phyloP scores from a whole-genome alignment of 2,329 filamentous ascomycete species.

The Rutstroemia sp. region DNA sequence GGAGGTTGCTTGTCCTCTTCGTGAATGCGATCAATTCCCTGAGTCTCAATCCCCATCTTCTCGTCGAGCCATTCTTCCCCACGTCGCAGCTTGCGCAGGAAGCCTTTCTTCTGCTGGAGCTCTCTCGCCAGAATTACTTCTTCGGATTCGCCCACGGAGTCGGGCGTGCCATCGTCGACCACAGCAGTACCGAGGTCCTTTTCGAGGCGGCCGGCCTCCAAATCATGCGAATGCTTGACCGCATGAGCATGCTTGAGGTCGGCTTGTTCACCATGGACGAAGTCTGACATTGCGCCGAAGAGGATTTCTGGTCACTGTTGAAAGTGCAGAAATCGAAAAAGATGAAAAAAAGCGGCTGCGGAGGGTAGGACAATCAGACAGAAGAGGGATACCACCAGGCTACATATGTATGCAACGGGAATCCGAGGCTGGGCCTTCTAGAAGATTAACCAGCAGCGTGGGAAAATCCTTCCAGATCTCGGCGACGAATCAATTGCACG shows the following conservation, averaged over 20 bases:
- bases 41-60: slow-evolving; percentile 39
- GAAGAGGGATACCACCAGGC: neutral
- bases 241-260: slow-evolving; percentile 19
- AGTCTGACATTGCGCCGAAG: slow-evolving; percentile 14
- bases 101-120: slow-evolving; percentile 17
- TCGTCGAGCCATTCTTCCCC: slow-evolving; percentile 36
- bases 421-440: slow-evolving; percentile 4
- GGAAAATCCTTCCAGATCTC: neutral
- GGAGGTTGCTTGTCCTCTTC: slow-evolving; percentile 37
- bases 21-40: slow-evolving; percentile 39
- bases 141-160: slow-evolving; percentile 5
- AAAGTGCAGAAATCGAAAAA: neutral
- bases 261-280: slow-evolving; percentile 24
- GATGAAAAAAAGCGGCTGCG: neutral
- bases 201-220: slow-evolving; percentile 18
- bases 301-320: neutral
- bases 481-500: neutral
- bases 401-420: slow-evolving; percentile 11
- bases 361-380: neutral
- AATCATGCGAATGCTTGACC: slow-evolving; percentile 16
- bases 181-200: slow-evolving; percentile 7
- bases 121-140: slow-evolving; percentile 21
- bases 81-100: slow-evolving; percentile 25
- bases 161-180: neutral
- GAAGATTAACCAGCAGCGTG: neutral